phyloP scores from a whole-genome alignment of 2,329 filamentous ascomycete species.

The Stachybotrys echinatus region DNA sequence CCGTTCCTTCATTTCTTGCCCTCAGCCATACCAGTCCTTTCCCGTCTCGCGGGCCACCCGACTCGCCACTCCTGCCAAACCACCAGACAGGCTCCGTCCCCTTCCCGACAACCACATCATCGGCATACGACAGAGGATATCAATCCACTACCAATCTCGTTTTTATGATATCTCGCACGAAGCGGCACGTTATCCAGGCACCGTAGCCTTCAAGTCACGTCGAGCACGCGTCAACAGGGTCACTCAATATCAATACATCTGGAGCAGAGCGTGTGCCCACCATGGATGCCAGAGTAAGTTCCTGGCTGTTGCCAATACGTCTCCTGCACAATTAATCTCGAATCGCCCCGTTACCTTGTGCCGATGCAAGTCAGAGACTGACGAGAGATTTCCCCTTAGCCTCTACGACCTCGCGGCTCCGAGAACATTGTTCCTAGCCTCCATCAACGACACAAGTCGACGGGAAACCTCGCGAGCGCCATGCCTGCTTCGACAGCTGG shows the following conservation, averaged over 20 bases:
- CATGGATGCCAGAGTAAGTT: slow-evolving; percentile 31
- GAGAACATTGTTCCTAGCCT: slow-evolving; percentile 50
- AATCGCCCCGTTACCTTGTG: background rate
- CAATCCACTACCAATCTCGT: background rate
- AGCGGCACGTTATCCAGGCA: background rate
- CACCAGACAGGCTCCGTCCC: background rate
- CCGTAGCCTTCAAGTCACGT: slow-evolving; percentile 1
- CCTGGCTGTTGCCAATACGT: background rate
- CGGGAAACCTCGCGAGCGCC: slow-evolving; percentile 46
- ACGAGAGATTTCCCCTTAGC: slow-evolving; percentile 18
- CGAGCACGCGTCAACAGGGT: slow-evolving; percentile 14
- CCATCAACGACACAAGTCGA: slow-evolving; percentile 81
- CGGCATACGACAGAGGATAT: background rate
- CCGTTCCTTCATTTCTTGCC: background rate
- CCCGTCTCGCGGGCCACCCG: background rate
- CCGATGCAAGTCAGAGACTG: background rate
- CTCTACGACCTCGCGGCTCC: slow-evolving; percentile 41
- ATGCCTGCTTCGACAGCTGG: slow-evolving; percentile 18
- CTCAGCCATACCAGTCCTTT: background rate
- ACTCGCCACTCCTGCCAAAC: background rate
- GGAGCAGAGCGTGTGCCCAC: slow-evolving; percentile 11
- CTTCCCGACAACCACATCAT: background rate
- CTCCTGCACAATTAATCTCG: background rate
- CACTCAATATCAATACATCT: slow-evolving; percentile 8
- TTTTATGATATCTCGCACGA: background rate